phyloP scores from a whole-genome alignment of 768 basidiomycete species.

The Leucosporidium yakuticum region DNA sequence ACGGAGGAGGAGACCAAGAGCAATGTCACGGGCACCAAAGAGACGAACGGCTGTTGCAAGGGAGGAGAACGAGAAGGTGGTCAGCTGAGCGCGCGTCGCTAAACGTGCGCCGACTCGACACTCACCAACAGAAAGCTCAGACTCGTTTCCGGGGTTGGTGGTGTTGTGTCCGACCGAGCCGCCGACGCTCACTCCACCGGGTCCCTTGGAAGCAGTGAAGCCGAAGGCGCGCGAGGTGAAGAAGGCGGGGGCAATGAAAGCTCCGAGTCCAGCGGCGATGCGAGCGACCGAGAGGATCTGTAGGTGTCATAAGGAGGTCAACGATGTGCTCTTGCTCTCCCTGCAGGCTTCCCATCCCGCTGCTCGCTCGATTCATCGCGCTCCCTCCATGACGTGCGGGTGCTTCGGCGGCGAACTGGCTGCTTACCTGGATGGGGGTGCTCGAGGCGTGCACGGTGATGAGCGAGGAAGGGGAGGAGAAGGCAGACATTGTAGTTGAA shows the following conservation, averaged over 20 bases:
- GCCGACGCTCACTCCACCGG: conserved; percentile 8
- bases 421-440: conserved; percentile 28
- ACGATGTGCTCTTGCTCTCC: neutral
- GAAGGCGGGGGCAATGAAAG: conserved; percentile 5
- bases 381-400: neutral
- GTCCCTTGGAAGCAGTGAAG: conserved; percentile 12
- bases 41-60: conserved; percentile 13
- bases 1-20: conserved; percentile 32
- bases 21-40: conserved; percentile 24
- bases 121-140: neutral
- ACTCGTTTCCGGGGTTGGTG: conserved; percentile 10
- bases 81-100: no score
- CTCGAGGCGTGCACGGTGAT: conserved; percentile 28
- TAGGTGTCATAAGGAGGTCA: neutral
- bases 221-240: conserved; percentile 7
- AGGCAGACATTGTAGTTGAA: conserved; percentile 24
- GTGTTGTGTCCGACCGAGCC: conserved; percentile 24
- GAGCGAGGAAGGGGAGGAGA: conserved; percentile 31
- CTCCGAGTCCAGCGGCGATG: conserved; percentile 7
- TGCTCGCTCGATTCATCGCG: neutral
- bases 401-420: no score
- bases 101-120: no score
- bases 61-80: no score
- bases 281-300: neutral
- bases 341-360: no score